Evolutionary conservation across 2,329 filamentous ascomycete genomes (phyloP).

Genomic region (Fonsecaea nubica): DNA sequence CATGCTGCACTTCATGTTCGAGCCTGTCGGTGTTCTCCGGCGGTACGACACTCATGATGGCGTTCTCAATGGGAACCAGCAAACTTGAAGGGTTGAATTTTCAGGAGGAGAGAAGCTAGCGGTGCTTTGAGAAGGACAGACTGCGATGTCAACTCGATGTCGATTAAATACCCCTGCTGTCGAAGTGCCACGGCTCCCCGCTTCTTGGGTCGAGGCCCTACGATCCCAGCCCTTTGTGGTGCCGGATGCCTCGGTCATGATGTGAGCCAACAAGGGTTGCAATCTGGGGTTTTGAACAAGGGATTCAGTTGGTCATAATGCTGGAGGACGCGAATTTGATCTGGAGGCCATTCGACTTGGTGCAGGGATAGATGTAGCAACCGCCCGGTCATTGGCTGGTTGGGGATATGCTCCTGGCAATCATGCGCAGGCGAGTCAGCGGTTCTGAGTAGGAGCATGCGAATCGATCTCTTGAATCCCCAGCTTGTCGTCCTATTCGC

Average conservation of each 20-base stretch:
- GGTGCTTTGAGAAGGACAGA: neutral
- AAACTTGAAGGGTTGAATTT: neutral
- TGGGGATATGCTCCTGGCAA: neutral
- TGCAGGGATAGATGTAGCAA: neutral
- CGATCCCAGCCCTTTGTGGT: neutral
- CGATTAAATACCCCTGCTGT: constrained; percentile 13
- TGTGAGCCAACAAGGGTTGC: constrained; percentile 1
- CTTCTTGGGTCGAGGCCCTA: constrained; percentile 10
- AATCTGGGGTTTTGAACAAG: neutral
- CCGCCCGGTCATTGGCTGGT: neutral
- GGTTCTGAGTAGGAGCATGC: neutral
- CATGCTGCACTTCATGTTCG: constrained; percentile 27
- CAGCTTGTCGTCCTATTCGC: neutral
- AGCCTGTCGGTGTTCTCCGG: constrained; percentile 28
- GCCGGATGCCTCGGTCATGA: constrained; percentile 13
- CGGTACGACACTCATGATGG: constrained; percentile 29
- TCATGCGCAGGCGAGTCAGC: neutral
- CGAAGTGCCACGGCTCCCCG: constrained; percentile 1
- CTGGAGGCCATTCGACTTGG: neutral
- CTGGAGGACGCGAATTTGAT: neutral
- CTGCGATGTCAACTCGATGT: neutral
- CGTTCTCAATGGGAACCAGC: neutral
- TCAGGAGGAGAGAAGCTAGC: neutral
- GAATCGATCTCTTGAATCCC: neutral
- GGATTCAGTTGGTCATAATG: neutral